Evolutionary conservation across 2,329 filamentous ascomycete genomes (phyloP).

Genomic region (Scedosporium apiospermum): DNA sequence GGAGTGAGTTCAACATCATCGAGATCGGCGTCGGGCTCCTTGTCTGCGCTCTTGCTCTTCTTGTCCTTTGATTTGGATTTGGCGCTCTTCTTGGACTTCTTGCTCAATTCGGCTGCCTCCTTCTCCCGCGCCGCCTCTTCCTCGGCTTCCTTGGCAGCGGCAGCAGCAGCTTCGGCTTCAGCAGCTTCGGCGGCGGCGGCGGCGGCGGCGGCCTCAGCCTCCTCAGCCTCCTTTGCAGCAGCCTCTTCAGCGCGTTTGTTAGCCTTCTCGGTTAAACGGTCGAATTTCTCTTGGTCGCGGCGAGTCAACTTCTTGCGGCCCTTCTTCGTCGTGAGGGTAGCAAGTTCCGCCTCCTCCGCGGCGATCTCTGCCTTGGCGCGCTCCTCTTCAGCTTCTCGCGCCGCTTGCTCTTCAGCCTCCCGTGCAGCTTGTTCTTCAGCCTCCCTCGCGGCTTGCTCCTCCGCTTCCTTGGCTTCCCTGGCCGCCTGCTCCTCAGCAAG

Average conservation of each 20-base stretch:
- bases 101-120: slow-evolving; percentile 24
- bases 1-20: slow-evolving; percentile 23
- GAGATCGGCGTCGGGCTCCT: slow-evolving; percentile 15
- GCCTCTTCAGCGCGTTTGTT: slow-evolving; percentile 29
- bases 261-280: slow-evolving; percentile 24
- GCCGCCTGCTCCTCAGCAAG: slow-evolving; percentile 22
- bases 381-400: slow-evolving; percentile 10
- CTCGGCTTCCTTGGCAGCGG: slow-evolving; percentile 25
- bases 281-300: slow-evolving; percentile 35
- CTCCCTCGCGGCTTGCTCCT: slow-evolving; percentile 13
- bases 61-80: slow-evolving; percentile 14
- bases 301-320: slow-evolving; percentile 37
- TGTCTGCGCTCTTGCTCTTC: slow-evolving; percentile 19
- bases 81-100: slow-evolving; percentile 1
- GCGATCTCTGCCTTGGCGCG: slow-evolving; percentile 12
- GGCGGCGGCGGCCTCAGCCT: slow-evolving; percentile 21
- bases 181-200: slow-evolving; percentile 18
- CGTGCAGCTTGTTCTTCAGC: slow-evolving; percentile 16
- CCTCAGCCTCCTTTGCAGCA: slow-evolving; percentile 16
- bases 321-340: slow-evolving; percentile 35
- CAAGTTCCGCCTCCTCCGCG: slow-evolving; percentile 26
- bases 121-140: slow-evolving; percentile 20
- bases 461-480: slow-evolving; percentile 17
- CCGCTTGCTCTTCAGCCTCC: slow-evolving; percentile 14
- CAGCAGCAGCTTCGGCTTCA: slow-evolving; percentile 14